phyloP scores from a whole-genome alignment of 345 rosid genomes.

The Arabidopsis thaliana region DNA sequence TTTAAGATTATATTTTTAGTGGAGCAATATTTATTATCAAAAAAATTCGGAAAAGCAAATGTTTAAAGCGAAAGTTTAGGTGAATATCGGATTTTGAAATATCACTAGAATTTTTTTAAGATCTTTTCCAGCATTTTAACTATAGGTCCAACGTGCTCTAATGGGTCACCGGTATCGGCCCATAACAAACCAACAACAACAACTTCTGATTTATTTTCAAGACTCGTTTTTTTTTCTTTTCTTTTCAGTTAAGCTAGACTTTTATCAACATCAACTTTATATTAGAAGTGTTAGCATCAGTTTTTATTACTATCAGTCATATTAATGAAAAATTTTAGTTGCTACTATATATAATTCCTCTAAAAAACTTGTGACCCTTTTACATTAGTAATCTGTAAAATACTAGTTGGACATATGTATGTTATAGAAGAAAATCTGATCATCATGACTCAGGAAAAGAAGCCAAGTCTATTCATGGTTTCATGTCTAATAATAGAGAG shows the following conservation, averaged over 20 bases:
- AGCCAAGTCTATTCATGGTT: neutral
- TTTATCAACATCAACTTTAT: too few relatives aligned
- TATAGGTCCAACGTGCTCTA: too few relatives aligned
- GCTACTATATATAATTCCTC: too few relatives aligned
- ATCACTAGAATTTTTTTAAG: neutral
- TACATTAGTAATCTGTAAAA: neutral
- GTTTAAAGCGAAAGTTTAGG: neutral
- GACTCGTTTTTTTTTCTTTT: too few relatives aligned
- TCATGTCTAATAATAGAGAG: neutral
- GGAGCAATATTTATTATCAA: neutral
- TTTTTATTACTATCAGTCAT: too few relatives aligned
- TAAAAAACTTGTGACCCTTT: neutral
- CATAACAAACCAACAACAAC: too few relatives aligned
- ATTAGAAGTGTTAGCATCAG: too few relatives aligned
- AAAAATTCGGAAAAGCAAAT: neutral
- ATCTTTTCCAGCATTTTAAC: neutral
- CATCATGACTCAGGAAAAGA: constrained; percentile 1
- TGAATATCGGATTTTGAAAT: neutral
- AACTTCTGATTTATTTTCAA: too few relatives aligned
- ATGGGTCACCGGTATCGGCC: too few relatives aligned
- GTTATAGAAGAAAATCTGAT: neutral
- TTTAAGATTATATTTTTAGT: too few relatives aligned
- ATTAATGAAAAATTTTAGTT: too few relatives aligned
- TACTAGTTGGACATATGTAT: neutral
- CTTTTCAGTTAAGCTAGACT: too few relatives aligned